These are phyloP conservation scores for Trypanosoma cruzi DNA, from an alignment of 208 protist species.

Conservation along the genomic window DNA sequence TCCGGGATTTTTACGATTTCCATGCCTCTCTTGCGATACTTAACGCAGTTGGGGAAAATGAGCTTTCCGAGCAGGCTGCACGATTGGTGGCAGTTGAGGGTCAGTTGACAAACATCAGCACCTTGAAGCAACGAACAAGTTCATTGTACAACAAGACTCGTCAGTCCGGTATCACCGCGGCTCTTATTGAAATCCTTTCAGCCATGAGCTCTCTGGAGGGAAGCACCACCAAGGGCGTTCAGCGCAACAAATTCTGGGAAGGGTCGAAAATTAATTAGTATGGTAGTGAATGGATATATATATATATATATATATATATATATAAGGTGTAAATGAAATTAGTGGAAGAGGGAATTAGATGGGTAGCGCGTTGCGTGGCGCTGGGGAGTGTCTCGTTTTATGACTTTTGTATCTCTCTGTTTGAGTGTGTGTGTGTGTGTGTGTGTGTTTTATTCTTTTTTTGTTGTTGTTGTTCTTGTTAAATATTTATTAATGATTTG, in stretches of 20 bases:
- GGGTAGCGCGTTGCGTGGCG: constrained; percentile 11
- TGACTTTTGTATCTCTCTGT: background rate
- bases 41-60: constrained; percentile 89
- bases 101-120: constrained; percentile 89
- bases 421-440: background rate
- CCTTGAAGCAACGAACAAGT: constrained; percentile 82
- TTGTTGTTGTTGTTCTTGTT: background rate
- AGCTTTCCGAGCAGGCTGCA: constrained; percentile 91
- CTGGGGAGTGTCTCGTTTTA: constrained; percentile 8
- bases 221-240: constrained; percentile 75
- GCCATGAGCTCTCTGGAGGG: constrained; percentile 92
- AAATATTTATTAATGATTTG: background rate
- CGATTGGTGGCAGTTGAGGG: constrained; percentile 89
- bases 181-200: constrained; percentile 91
- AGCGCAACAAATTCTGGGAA: constrained; percentile 88
- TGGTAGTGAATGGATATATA: background rate
- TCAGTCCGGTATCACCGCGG: constrained; percentile 89
- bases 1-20: constrained; percentile 92
- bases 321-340: constrained; percentile 1
- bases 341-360: constrained; percentile 13
- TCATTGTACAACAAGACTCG: constrained; percentile 93
- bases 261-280: constrained; percentile 53
- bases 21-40: constrained; percentile 81
- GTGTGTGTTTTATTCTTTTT: background rate
- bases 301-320: background rate